These are phyloP conservation scores for Coniosporium tulheliwenetii DNA, from an alignment of 2,329 filamentous ascomycete species.

Conservation along the genomic window DNA sequence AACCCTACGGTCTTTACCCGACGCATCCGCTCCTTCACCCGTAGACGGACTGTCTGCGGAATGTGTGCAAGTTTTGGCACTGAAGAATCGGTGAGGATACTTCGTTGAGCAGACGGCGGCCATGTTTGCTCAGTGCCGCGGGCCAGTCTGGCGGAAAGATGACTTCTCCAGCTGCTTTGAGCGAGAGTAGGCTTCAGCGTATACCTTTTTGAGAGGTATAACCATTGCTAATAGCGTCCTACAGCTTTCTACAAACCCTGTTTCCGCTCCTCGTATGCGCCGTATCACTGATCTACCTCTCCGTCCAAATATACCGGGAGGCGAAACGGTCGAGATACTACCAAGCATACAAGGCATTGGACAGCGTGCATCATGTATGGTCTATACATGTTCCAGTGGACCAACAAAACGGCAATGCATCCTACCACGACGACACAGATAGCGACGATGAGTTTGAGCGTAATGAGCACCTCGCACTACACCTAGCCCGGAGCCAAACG, in stretches of 20 bases:
- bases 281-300: conserved; percentile 53
- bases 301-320: conserved; percentile 40
- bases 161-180: conserved; percentile 49
- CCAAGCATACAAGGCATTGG: conserved; percentile 42
- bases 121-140: conserved; percentile 42
- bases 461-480: conserved; percentile 38
- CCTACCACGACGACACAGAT: conserved; percentile 22
- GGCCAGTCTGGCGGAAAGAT: conserved; percentile 43
- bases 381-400: conserved; percentile 21
- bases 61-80: no score
- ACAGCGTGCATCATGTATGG: conserved; percentile 26
- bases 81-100: no score
- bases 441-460: conserved; percentile 45
- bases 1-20: no score
- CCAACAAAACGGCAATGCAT: conserved; percentile 9
- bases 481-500: conserved; percentile 35
- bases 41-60: no score
- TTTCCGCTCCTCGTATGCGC: conserved; percentile 59
- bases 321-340: conserved; percentile 36
- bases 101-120: conserved; percentile 1
- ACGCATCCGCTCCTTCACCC: no score
- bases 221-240: conserved; percentile 6
- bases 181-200: conserved; percentile 41
- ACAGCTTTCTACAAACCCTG: conserved; percentile 63
- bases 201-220: conserved; percentile 1